phyloP scores from a whole-genome alignment of 1,139 yeast species.

The Pichia sp. region DNA sequence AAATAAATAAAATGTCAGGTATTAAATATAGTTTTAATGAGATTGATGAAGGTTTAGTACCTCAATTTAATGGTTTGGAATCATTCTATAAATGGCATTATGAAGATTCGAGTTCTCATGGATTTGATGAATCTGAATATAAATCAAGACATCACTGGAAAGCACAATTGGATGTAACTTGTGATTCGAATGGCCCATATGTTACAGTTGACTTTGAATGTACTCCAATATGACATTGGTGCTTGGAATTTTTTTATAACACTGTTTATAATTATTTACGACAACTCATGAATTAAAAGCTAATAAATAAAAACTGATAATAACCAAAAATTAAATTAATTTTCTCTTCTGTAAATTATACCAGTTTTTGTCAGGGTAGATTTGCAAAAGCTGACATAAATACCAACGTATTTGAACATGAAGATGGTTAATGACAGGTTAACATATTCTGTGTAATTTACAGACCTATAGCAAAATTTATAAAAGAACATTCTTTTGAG shows the following conservation, averaged over 20 bases:
- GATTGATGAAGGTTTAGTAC: constrained; percentile 30
- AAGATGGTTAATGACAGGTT: no score
- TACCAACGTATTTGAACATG: no score
- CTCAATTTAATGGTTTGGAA: constrained; percentile 30
- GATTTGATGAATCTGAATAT: constrained; percentile 44
- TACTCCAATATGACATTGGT: not conserved
- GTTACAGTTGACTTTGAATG: constrained; percentile 43
- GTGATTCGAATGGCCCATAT: constrained; percentile 48
- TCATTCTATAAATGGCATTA: constrained; percentile 39
- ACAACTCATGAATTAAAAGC: not conserved
- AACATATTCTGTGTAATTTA: no score
- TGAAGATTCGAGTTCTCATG: constrained; percentile 46
- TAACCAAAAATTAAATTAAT: no score
- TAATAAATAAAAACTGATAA: not conserved
- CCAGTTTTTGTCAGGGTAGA: no score
- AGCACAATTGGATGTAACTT: constrained; percentile 44
- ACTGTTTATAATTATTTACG: not conserved
- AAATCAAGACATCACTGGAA: constrained; percentile 45
- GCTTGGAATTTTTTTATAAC: not conserved
- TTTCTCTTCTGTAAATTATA: no score
- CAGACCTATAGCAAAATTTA: no score
- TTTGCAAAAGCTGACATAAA: no score
- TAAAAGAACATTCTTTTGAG: no score
- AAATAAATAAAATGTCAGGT: constrained; percentile 58
- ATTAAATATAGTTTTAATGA: constrained; percentile 29